A percentile compares a stretch with the other conserved stretches of the same genome.
phyloP scores from a whole-genome alignment of 805 yeast species.

The Cyberlindnera suaveolens region DNA sequence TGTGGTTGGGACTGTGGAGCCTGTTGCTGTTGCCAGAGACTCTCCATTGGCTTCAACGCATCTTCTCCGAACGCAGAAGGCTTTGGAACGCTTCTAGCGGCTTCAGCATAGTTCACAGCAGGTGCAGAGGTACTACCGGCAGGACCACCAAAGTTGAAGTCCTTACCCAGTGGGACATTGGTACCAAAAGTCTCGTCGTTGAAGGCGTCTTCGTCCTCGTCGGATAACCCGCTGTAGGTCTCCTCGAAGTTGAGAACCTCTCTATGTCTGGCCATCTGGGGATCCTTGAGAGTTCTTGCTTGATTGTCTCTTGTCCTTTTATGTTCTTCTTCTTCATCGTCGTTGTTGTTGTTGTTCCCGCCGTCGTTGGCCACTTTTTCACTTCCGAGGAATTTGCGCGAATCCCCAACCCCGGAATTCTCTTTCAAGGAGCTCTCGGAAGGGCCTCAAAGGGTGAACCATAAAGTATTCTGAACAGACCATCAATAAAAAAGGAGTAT shows the following conservation, averaged over 20 bases:
- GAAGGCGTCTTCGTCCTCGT: conserved; percentile 73
- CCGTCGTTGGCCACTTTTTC: background rate
- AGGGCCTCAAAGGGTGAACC: no score
- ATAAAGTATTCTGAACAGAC: background rate
- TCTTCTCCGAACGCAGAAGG: conserved; percentile 27
- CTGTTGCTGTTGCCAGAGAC: conserved; percentile 49
- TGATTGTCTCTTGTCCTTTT: background rate
- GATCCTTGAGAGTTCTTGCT: background rate
- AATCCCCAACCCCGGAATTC: no score
- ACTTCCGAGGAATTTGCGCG: no score
- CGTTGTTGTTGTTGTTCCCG: background rate
- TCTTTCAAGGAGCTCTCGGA: no score
- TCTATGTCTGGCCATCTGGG: conserved; percentile 12
- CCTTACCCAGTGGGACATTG: conserved; percentile 45
- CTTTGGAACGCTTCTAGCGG: conserved; percentile 25
- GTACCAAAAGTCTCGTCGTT: conserved; percentile 78
- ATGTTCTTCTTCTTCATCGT: background rate
- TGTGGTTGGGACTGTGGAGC: conserved; percentile 11
- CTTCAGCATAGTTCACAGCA: conserved; percentile 37
- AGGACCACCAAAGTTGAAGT: conserved; percentile 54
- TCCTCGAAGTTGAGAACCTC: conserved; percentile 70
- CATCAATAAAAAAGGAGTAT: background rate
- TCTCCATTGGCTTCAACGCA: conserved; percentile 61
- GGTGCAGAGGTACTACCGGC: conserved; percentile 10
- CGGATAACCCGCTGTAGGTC: conserved; percentile 66